Base-by-base conservation (phyloP, 305 asterid species). In the Solanum chacoense region DNA sequence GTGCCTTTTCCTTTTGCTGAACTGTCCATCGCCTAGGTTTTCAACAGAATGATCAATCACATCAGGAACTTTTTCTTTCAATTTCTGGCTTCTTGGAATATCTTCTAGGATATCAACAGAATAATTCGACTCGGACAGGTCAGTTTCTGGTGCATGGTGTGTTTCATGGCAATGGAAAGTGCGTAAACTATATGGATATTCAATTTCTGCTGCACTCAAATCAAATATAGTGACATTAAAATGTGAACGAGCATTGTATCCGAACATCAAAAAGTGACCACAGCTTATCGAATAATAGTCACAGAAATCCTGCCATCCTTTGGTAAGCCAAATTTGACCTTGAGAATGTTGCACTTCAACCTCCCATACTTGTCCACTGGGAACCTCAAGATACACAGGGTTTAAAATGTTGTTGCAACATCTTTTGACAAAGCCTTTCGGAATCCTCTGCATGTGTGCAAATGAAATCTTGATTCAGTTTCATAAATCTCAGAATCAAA, bases 181-280 rank as follows among this genome's bases (percentile, higher is more conserved):
- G 35, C n/a, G 65, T 38, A 12, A 26, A 80, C 69, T 80, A 22
- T 42, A 80, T 38, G 37, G 92, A 26, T 86, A 72, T 86, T 86
- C 84, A 74, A 83, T 92, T 91, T 37, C 88, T 87, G 11, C 88
- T 90, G 92, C 91, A 50, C 85, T 86, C 8, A 1, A 24, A 65
- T 91, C 91, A 87, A 87, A 93, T 59, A 93, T 88, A 20, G 74
- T 13, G 59, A 94, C 94, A 76, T 79, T 7, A 37, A 93, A 86
- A 67, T 72, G 84, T 20, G 88, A 86, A 38, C 38, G 67, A 31
- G 78, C 72, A 18, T 72, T 76, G 38, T 72, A 86, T 86, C 31
- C 37, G 2, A 86, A 37, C n/a, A 72, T 32, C 71, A 59, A 59
- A 59, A 59, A 59, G 69, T 59, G 69, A 0, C 69, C 69, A 59